Percentiles rank a stretch among this genome's conserved stretches.
Evolutionary conservation across 352 stramenopile genomes (phyloP).

Genomic region (Sclerospora graminicola): DNA sequence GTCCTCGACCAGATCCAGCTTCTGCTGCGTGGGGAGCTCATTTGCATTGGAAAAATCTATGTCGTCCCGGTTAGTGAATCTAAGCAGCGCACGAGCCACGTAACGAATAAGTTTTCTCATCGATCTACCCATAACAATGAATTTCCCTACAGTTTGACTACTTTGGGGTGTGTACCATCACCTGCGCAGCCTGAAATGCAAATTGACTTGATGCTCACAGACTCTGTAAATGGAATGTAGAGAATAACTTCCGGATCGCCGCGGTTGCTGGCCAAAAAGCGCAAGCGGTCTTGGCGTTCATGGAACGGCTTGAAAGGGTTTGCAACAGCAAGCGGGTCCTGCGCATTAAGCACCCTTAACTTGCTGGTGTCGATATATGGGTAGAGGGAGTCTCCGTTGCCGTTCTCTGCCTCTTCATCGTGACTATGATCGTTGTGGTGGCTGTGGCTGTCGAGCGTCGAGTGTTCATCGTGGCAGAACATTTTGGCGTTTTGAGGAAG

Average conservation of each 20-base stretch:
- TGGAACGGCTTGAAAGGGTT: slow-evolving; percentile 81
- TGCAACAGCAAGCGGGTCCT: slow-evolving; percentile 41
- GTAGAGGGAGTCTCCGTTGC: slow-evolving; percentile 70
- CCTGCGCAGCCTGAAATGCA: slow-evolving; percentile 65
- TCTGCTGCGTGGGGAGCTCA: slow-evolving; percentile 65
- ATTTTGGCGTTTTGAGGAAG: slow-evolving; percentile 22
- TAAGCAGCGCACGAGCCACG: slow-evolving; percentile 5
- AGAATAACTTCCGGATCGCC: slow-evolving; percentile 80
- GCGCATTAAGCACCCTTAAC: slow-evolving; percentile 66
- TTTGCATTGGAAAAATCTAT: slow-evolving; percentile 81
- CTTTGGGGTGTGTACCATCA: slow-evolving; percentile 72
- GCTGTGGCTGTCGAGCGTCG: slow-evolving; percentile 32
- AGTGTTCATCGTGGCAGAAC: slow-evolving; percentile 61
- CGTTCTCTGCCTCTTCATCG: slow-evolving; percentile 54
- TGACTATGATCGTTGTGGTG: slow-evolving; percentile 44
- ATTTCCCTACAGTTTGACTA: slow-evolving; percentile 56
- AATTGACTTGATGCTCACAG: slow-evolving; percentile 84
- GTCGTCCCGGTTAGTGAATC: slow-evolving; percentile 74
- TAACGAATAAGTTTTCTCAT: background rate
- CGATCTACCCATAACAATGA: background rate
- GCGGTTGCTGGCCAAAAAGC: slow-evolving; percentile 65
- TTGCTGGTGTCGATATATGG: slow-evolving; percentile 84
- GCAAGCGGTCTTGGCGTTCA: slow-evolving; percentile 52
- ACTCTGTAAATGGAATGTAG: slow-evolving; percentile 81
- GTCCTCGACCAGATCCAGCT: slow-evolving; percentile 70